phyloP scores from a whole-genome alignment of 192 early-diverging fungal species.

The Coemansia sp. region DNA sequence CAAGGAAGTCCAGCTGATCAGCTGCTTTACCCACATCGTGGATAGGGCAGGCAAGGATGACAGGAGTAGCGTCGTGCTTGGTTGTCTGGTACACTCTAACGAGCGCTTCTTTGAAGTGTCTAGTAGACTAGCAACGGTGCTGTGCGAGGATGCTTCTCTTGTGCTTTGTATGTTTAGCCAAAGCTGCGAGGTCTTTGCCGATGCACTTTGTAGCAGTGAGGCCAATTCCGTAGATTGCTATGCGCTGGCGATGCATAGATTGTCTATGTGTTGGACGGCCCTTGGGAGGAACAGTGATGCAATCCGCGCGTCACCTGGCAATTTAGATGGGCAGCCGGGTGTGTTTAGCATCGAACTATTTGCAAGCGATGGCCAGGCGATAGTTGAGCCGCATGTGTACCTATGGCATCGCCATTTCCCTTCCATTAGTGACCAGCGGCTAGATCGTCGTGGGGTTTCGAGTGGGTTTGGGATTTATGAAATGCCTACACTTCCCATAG shows the following conservation, averaged over 20 bases:
- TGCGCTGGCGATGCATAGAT: conserved; percentile 2
- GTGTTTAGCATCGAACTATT: conserved; percentile 13
- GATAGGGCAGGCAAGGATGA: conserved; percentile 2
- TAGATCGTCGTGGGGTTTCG: background rate
- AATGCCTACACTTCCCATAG: background rate
- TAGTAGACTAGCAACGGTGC: background rate
- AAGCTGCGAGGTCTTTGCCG: background rate
- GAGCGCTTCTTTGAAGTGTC: conserved; percentile 33
- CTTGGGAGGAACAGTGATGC: background rate
- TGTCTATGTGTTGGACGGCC: conserved; percentile 12
- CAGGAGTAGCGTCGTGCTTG: background rate
- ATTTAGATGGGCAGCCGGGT: background rate
- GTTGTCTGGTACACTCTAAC: conserved; percentile 11
- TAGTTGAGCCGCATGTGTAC: conserved; percentile 10
- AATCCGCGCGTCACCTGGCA: background rate
- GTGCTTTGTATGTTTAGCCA: conserved; percentile 8
- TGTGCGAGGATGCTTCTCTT: conserved; percentile 10
- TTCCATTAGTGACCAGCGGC: conserved; percentile 7
- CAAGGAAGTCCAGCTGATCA: conserved; percentile 4
- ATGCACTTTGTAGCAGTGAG: background rate
- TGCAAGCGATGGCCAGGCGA: background rate
- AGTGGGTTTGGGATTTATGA: background rate
- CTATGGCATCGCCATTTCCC: conserved; percentile 31
- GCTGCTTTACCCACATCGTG: background rate
- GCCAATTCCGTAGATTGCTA: conserved; percentile 1